Evolutionary conservation across 805 yeast species (phyloP), one percentile per base, ranked within the genome.

Genomic region (Pichia californica): DNA sequence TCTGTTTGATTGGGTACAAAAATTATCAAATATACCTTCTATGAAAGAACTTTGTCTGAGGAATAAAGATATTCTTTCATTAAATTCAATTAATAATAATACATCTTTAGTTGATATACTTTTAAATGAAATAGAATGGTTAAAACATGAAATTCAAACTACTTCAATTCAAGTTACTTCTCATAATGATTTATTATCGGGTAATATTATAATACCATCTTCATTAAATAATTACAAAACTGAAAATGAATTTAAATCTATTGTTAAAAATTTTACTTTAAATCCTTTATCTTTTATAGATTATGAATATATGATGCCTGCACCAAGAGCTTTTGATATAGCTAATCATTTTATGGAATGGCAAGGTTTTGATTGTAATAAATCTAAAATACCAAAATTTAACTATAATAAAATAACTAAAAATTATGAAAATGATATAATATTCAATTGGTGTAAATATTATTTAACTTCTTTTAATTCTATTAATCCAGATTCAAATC

Each of bases 331-430:
- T 0, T 81, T 81, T 55, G 88, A 81, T 55, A 78, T 82, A 19
- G 82, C 88, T 13, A 81, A 81, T 51, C 88, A 81, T 59, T 76
- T 81, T 50, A 79, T 80, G 57, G 88, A 81, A 57, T 81, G 89
- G 88, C 93, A 83, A 58, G 93, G 93, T 2, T 83, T 82, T 52
- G 78, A 80, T 48, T 84, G 93, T 58, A 79, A 79, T 50, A 69
- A 73, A 20, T 58, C 68, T 11, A 72, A 73, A 8, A 80, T 83
- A 31, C 88, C 88, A 0, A 16, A 39, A 14, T 40, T 44, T 21
- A 31, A 2, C 1, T 44, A 20, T 20, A 40, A 40, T 19, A 14
- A 14, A 3, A 5, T 5, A 27, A 31, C 42, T 8, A 55, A 59
- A 7, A 83, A 84, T 2, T 45, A 67, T 0, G 49, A 46, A 8